phyloP scores from a whole-genome alignment of 257 asterid genomes.

The Nicotiana tomentosiformis region DNA sequence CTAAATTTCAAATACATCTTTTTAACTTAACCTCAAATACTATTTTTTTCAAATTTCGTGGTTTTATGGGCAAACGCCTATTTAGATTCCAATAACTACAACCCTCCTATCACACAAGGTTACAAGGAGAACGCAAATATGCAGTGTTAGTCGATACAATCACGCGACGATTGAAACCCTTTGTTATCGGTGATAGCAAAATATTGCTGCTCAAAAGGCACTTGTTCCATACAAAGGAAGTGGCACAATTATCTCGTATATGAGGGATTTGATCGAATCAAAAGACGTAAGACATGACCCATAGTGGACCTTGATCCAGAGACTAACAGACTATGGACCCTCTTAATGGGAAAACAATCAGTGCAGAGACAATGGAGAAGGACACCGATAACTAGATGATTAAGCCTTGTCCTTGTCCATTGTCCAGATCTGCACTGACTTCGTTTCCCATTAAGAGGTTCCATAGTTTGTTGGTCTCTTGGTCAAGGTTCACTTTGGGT shows the following conservation, averaged over 20 bases:
- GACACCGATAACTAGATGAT: constrained; percentile 24
- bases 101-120: too few species aligned
- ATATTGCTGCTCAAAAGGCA: constrained; percentile 15
- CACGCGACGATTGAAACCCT: too few species aligned
- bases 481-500: constrained; percentile 49
- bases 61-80: too few species aligned
- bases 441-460: constrained; percentile 71
- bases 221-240: constrained; percentile 59
- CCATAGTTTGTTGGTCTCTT: constrained; percentile 51
- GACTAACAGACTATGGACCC: constrained; percentile 74
- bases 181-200: too few species aligned
- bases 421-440: constrained; percentile 43
- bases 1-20: too few species aligned
- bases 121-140: too few species aligned
- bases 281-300: constrained; percentile 51
- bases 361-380: constrained; percentile 47
- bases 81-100: too few species aligned
- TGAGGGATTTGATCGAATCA: constrained; percentile 36
- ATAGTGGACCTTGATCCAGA: constrained; percentile 87
- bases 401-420: constrained; percentile 39
- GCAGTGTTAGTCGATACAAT: too few species aligned
- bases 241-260: constrained; percentile 44
- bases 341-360: constrained; percentile 64
- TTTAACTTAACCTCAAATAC: too few species aligned
- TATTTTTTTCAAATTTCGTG: too few species aligned